Evolutionary conservation across 306 rosid genomes (phyloP).

Genomic region (Dalbergia oliveri): DNA sequence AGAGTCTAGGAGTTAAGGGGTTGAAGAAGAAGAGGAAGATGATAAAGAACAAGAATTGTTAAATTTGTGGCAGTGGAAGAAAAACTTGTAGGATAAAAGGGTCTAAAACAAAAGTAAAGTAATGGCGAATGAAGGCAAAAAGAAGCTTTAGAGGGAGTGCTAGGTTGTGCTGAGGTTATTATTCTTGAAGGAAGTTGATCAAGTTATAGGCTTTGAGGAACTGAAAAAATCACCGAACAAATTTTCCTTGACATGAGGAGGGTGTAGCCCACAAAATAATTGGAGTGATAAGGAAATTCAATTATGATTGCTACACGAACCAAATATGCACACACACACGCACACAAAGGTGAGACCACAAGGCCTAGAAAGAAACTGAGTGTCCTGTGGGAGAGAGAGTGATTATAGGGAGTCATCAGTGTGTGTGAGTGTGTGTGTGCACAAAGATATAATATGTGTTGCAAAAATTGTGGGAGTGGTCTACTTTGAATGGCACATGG

Average conservation of each 20-base stretch:
- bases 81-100: constrained; percentile 25
- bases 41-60: constrained; percentile 16
- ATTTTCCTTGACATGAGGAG: constrained; percentile 37
- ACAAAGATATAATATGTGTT: not conserved
- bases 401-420: too few species aligned
- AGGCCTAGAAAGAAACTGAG: not conserved
- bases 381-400: not conserved
- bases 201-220: constrained; percentile 44
- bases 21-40: not conserved
- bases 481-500: constrained; percentile 77
- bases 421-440: too few species aligned
- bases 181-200: constrained; percentile 34
- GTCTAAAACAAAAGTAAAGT: not conserved
- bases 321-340: constrained; percentile 34
- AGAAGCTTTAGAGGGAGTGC: constrained; percentile 38
- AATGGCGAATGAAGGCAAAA: constrained; percentile 46
- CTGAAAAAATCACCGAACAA: constrained; percentile 28
- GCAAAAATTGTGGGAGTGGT: constrained; percentile 45
- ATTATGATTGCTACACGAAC: not conserved
- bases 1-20: not conserved
- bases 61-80: not conserved
- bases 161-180: constrained; percentile 28
- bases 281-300: constrained; percentile 46
- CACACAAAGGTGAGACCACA: constrained; percentile 11
- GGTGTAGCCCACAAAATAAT: constrained; percentile 44